A percentile compares a stretch with the other conserved stretches of the same genome.
Evolutionary conservation across 1,284 basidiomycete genomes (phyloP).

Genomic region (Pascua guehoae): DNA sequence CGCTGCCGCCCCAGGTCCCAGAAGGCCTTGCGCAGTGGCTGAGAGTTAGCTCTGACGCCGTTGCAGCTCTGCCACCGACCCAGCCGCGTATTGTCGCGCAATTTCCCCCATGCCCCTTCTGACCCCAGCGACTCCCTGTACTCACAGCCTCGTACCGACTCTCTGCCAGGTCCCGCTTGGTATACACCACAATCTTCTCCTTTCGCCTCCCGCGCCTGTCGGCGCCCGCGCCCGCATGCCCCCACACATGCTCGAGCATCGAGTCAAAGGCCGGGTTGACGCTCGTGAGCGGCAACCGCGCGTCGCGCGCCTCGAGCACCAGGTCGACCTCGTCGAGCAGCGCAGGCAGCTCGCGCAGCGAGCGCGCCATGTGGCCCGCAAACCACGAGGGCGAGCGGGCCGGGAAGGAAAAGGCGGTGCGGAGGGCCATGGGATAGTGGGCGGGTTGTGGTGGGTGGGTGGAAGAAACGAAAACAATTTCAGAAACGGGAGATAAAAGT

Average conservation of each 20-base stretch:
- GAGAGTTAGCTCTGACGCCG: background rate
- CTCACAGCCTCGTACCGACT: slow-evolving; percentile 75
- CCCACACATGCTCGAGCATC: slow-evolving; percentile 41
- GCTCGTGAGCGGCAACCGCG: slow-evolving; percentile 85
- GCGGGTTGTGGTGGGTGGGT: no score
- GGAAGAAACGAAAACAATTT: no score
- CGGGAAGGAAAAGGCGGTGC: slow-evolving; percentile 49
- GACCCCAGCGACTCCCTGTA: background rate
- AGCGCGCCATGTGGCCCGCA: slow-evolving; percentile 93
- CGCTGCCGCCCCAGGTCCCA: slow-evolving; percentile 48
- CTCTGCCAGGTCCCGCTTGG: slow-evolving; percentile 88
- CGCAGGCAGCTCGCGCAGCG: slow-evolving; percentile 69
- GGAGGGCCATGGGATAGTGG: background rate
- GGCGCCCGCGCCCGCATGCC: slow-evolving; percentile 33
- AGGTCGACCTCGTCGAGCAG: slow-evolving; percentile 79
- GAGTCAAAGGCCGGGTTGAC: slow-evolving; percentile 87
- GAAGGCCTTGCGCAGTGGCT: slow-evolving; percentile 53
- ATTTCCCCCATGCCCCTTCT: no score
- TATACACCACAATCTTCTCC: slow-evolving; percentile 85
- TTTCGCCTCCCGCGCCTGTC: slow-evolving; percentile 39
- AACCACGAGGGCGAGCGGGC: slow-evolving; percentile 81
- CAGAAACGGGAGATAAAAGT: no score
- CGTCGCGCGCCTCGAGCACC: slow-evolving; percentile 90
- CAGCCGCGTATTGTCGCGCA: no score
- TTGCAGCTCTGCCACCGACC: no score